phyloP scores from a whole-genome alignment of 805 yeast species.

The Ogataea populi-albae region DNA sequence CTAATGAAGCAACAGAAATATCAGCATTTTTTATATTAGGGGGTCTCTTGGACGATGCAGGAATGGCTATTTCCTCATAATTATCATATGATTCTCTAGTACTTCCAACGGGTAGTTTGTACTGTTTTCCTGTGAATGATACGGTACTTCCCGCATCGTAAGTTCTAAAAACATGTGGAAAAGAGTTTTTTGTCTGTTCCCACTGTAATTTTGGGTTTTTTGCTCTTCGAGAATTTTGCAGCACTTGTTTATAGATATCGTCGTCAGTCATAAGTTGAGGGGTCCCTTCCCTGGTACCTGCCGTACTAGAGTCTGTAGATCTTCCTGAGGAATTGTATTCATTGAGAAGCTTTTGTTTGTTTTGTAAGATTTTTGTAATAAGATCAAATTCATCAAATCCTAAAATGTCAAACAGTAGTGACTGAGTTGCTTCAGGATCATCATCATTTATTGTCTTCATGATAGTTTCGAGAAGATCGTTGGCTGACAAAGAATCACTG shows the following conservation, averaged over 20 bases:
- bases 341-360: conserved; percentile 35
- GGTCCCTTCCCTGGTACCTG: conserved; percentile 1
- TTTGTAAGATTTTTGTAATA: conserved; percentile 58
- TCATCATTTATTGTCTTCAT: conserved; percentile 34
- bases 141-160: conserved; percentile 65
- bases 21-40: conserved; percentile 46
- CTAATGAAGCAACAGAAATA: conserved; percentile 61
- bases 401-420: conserved; percentile 68
- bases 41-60: conserved; percentile 56
- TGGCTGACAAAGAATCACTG: conserved; percentile 16
- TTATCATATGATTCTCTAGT: conserved; percentile 55
- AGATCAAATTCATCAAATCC: conserved; percentile 87
- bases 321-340: conserved; percentile 14
- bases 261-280: conserved; percentile 45
- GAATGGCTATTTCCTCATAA: conserved; percentile 78
- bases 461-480: conserved; percentile 29
- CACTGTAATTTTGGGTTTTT: conserved; percentile 49
- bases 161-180: conserved; percentile 84
- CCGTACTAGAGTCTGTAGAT: conserved; percentile 3
- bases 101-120: conserved; percentile 78
- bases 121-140: conserved; percentile 80
- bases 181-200: conserved; percentile 45
- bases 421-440: conserved; percentile 58
- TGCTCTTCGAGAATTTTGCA: conserved; percentile 47
- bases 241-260: conserved; percentile 53